phyloP scores from a whole-genome alignment of 2,329 filamentous ascomycete genomes.

The Aspergillus neotritici region DNA sequence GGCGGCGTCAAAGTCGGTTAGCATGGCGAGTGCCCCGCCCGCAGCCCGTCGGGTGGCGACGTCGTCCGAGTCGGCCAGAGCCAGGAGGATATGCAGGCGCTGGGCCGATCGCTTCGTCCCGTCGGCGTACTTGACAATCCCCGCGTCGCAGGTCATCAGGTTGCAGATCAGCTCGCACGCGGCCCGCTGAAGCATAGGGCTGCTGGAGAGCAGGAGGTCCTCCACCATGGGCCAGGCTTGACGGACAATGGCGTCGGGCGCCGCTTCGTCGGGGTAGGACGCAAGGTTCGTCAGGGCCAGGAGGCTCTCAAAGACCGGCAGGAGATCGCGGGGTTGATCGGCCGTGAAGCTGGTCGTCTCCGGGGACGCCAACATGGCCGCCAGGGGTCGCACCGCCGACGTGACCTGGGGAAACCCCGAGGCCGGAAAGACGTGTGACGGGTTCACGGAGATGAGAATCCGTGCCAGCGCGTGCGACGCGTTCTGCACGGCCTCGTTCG shows the following conservation, averaged over 20 bases:
- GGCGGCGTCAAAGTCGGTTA: constrained; percentile 72
- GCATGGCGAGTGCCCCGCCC: constrained; percentile 77
- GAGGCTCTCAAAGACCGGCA: constrained; percentile 84
- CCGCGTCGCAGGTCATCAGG: constrained; percentile 49
- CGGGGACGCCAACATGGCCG: constrained; percentile 65
- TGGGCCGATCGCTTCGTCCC: constrained; percentile 62
- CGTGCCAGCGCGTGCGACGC: constrained; percentile 77
- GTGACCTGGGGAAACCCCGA: constrained; percentile 65
- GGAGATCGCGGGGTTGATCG: constrained; percentile 62
- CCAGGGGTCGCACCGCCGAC: constrained; percentile 75
- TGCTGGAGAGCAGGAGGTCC: constrained; percentile 72
- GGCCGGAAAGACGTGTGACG: constrained; percentile 74
- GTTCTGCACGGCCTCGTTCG: constrained; percentile 45
- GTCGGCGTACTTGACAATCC: constrained; percentile 44
- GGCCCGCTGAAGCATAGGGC: constrained; percentile 71
- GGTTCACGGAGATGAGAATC: constrained; percentile 81
- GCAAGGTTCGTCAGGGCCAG: constrained; percentile 93
- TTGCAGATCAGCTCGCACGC: constrained; percentile 90
- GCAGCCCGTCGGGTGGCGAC: constrained; percentile 72
- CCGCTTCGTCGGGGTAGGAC: constrained; percentile 47
- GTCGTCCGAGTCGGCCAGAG: constrained; percentile 82
- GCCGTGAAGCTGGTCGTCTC: constrained; percentile 49
- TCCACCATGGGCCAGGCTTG: constrained; percentile 71
- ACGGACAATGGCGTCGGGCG: constrained; percentile 67
- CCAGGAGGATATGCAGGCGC: constrained; percentile 76